Percentiles rank a stretch among this genome's conserved stretches.
These are phyloP conservation scores for Linum trigynum DNA, from an alignment of 345 rosid species.

Conservation along the genomic window DNA sequence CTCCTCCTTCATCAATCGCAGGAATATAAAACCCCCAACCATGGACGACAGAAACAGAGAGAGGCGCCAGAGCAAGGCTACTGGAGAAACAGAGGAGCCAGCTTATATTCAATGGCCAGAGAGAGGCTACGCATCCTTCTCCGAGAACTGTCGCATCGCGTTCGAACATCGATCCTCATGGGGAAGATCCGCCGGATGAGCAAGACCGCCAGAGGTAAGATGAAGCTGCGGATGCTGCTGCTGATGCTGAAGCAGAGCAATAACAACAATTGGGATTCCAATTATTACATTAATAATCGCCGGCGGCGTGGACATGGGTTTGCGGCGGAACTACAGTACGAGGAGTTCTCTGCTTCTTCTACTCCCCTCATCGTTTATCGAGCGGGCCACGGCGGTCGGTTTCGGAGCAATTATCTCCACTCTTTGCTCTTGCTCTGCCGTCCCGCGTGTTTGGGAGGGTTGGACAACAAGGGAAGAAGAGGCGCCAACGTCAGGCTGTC, in stretches of 20 bases:
- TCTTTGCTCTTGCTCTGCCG: slow-evolving; percentile 26
- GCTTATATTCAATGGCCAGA: slow-evolving; percentile 8
- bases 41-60: too few relatives aligned
- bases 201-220: not conserved
- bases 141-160: slow-evolving; percentile 27
- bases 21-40: too few relatives aligned
- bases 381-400: not conserved
- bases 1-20: too few relatives aligned
- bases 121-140: slow-evolving; percentile 21
- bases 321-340: slow-evolving; percentile 22
- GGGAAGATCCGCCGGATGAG: slow-evolving; percentile 11
- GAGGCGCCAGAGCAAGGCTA: too few relatives aligned
- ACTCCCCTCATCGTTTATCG: slow-evolving; percentile 12
- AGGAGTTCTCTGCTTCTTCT: slow-evolving; percentile 43
- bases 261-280: slow-evolving; percentile 15
- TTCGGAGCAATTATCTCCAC: not conserved
- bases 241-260: slow-evolving; percentile 27
- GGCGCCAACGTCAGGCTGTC: slow-evolving; percentile 13
- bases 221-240: slow-evolving; percentile 32
- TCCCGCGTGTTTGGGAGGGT: slow-evolving; percentile 30
- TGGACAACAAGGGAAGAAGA: slow-evolving; percentile 10
- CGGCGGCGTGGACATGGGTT: slow-evolving; percentile 13
- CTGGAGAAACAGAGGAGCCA: too few relatives aligned
- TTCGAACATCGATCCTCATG: slow-evolving; percentile 22
- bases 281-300: not conserved